These are phyloP conservation scores for Pisolithus sp. DNA, from an alignment of 768 basidiomycete genomes.

Conservation along the genomic window DNA sequence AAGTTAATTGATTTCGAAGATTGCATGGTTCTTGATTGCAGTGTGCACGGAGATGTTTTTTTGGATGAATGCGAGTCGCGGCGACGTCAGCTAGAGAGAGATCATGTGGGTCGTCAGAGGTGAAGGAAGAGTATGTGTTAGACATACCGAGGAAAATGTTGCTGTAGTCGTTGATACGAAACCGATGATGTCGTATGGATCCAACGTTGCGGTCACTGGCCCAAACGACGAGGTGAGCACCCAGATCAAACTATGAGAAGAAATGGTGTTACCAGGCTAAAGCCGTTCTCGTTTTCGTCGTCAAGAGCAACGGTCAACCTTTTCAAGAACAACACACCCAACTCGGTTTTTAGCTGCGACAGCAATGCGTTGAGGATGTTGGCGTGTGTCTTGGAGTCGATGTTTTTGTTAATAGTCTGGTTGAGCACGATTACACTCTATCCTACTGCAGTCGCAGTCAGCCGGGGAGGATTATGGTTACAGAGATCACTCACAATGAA, in stretches of 20 bases:
- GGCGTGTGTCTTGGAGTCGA: conserved; percentile 65
- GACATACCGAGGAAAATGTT: conserved; percentile 73
- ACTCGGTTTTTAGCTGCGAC: conserved; percentile 50
- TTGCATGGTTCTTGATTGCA: conserved; percentile 74
- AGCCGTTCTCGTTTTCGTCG: conserved; percentile 81
- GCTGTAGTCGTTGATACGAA: conserved; percentile 65
- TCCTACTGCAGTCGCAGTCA: conserved; percentile 54
- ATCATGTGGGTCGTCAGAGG: conserved; percentile 77
- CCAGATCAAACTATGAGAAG: not conserved
- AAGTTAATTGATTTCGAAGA: conserved; percentile 76
- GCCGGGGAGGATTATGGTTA: not conserved
- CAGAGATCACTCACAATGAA: conserved; percentile 52
- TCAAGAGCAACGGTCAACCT: conserved; percentile 76
- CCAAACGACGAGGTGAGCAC: conserved; percentile 20
- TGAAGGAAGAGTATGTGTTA: conserved; percentile 73
- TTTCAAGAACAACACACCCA: conserved; percentile 62
- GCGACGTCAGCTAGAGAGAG: conserved; percentile 67
- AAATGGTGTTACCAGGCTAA: conserved; percentile 56
- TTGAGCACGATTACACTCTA: conserved; percentile 77
- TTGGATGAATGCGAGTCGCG: conserved; percentile 75
- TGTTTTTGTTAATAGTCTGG: conserved; percentile 62
- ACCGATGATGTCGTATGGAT: conserved; percentile 70
- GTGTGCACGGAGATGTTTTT: conserved; percentile 76
- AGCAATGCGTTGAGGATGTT: conserved; percentile 59
- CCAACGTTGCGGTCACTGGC: conserved; percentile 56